Evolutionary conservation across 208 protist genomes (phyloP), one percentile per base, ranked within the genome.

Genomic region (Acanthamoeba rhysodes): DNA sequence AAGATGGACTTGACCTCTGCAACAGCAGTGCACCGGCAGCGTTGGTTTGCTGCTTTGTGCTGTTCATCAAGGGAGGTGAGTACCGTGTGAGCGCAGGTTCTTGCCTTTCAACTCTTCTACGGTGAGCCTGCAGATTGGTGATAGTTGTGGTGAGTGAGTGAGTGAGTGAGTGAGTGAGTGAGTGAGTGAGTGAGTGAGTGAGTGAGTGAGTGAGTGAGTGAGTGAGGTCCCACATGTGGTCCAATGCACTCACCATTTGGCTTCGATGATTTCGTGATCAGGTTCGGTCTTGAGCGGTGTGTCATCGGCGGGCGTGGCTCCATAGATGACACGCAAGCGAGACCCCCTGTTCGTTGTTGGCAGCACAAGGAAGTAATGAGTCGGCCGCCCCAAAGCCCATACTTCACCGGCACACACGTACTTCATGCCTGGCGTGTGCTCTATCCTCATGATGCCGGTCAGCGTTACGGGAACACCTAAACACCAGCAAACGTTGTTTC

Each of bases 1-100:
- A 93, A 93, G 87, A 93, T 34, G 16, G 55, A 70, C 62, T 48
- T 55, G 37, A 93, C 87, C 87, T 93, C 87, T 93, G 87, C 14
- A 0, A 7, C 32, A 90, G 3, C n/a, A 68, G 0, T 64, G 57
- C 53, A 59, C 18, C 74, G 45, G 34, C 32, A 72, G 37, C 85
- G 64, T 24, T 16, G 34, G 85, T 50, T 20, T 5, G 7, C 18
- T 0, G 64, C 27, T 45, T 4, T 16, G 0, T 53, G 57, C 7
- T 37, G 20, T 7, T 22, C 24, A 50, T 22, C 53, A 85, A 50
- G 6, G 20, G 18, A 41, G 1, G 2, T 27, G 37, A 0, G 18
- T 62, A 87, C 78, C 78, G 5, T 22, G 6, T 37, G 78, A 24
- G n/a, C 78, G 78, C 2, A 87, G 50, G 5, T 27, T 37, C 18